Evolutionary conservation across 139 green algal species (phyloP), one percentile per base, ranked within the genome.

Genomic region (Marvania coccoides): DNA sequence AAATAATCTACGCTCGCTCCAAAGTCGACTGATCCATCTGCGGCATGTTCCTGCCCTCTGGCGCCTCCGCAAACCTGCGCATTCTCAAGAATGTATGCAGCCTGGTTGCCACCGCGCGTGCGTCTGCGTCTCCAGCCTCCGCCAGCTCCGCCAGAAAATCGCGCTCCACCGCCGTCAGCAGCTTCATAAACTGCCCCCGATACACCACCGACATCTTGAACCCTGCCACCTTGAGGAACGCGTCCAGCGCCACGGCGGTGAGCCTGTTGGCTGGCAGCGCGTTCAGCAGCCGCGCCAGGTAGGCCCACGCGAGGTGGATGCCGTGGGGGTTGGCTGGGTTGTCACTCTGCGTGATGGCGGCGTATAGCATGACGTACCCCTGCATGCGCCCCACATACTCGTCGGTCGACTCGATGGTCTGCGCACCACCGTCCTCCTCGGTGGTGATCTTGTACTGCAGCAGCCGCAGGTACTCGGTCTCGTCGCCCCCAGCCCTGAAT

Each of bases 351-450:
- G 77, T 78, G n/a, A 88, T 38, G 6, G 83, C 85, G 1, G 72
- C 85, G 56, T 88, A 87, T 38, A 91, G 69, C 37, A 77, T 57
- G 48, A 91, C 58, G 47, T 83, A 70, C 28, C 83, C 85, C 59
- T 71, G 60, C 64, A 77, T 30, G 33, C 79, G 59, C 19, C 28
- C 39, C 30, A 81, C 23, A 56, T 70, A 85, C 35, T 78, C 72
- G 55, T 85, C 79, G 1, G 63, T 75, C 39, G 54, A 54, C 68
- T 85, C 79, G 14, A 33, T 23, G 4, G 47, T 31, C 6, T 58
- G 53, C 67, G 71, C 23, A 2, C 38, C 63, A 0, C 61, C 61
- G 45, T 73, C 61, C 4, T 70, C 73, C 8, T 73, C 66, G 15
- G 55, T 39, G 38, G n/a, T 51, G 6, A 76, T 64, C 39, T 65